Evolutionary conservation across 495 filamentous ascomycete species (phyloP).

Genomic region (Aspergillus funiculosus): DNA sequence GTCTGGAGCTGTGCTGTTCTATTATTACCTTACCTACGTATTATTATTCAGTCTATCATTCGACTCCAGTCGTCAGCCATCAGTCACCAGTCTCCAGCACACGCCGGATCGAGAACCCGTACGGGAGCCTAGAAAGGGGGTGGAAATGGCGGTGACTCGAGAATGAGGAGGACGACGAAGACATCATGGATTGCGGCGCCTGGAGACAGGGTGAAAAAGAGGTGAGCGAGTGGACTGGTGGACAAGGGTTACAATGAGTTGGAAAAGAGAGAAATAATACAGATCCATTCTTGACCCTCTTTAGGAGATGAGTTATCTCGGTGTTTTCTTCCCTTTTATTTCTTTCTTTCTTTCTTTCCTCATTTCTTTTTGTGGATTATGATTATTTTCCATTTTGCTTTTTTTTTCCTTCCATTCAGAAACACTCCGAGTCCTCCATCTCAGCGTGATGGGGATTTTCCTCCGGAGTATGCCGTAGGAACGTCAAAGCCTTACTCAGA

Average conservation of each 20-base stretch:
- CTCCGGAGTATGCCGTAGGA: slow-evolving; percentile 4
- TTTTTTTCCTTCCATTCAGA: too few relatives aligned
- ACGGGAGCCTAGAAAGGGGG: not conserved
- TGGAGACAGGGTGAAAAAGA: slow-evolving; percentile 1
- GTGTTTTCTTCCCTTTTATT: not conserved
- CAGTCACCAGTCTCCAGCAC: too few relatives aligned
- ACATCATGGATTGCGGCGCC: too few relatives aligned
- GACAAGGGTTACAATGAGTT: not conserved
- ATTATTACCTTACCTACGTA: too few relatives aligned
- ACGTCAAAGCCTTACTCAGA: not conserved
- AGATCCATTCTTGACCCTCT: slow-evolving; percentile 7
- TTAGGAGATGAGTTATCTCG: not conserved
- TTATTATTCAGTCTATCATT: too few relatives aligned
- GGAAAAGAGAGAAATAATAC: slow-evolving; percentile 1
- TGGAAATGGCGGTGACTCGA: slow-evolving; percentile 19
- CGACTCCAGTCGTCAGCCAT: too few relatives aligned
- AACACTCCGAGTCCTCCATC: too few relatives aligned
- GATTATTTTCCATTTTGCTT: too few relatives aligned
- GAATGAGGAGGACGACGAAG: not conserved
- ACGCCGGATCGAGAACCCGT: slow-evolving; percentile 2
- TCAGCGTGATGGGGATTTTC: too few relatives aligned
- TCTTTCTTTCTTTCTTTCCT: not conserved
- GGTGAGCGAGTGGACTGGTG: not conserved
- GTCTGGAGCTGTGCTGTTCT: too few relatives aligned
- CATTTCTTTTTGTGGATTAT: not conserved